Percentiles rank a stretch among this genome's conserved stretches.
These are phyloP conservation scores for Podospora tetraspora DNA, from an alignment of 495 filamentous ascomycete genomes.

Conservation along the genomic window DNA sequence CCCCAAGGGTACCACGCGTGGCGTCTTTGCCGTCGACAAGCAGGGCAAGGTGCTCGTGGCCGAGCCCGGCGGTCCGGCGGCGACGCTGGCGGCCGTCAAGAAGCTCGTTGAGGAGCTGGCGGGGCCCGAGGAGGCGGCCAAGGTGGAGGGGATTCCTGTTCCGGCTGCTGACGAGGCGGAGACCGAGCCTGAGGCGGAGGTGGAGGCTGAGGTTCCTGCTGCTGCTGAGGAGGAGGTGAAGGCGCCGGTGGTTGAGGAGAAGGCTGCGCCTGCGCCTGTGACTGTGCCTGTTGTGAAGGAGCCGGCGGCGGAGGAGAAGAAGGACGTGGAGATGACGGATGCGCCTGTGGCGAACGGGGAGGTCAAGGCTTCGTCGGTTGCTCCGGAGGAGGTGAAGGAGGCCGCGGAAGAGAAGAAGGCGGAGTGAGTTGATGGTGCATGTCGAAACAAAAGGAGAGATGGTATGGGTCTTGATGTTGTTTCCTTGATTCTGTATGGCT, in stretches of 20 bases:
- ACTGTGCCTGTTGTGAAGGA: neutral
- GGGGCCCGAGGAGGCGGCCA: constrained; percentile 20
- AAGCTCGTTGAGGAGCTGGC: constrained; percentile 39
- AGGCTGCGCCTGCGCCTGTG: neutral
- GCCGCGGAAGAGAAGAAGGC: constrained; percentile 1
- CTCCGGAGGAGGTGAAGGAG: neutral
- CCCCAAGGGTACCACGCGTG: constrained; percentile 70
- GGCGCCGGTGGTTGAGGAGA: constrained; percentile 18
- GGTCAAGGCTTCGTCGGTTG: neutral
- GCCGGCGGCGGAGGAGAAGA: constrained; percentile 15
- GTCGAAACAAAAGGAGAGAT: neutral
- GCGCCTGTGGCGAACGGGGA: constrained; percentile 7
- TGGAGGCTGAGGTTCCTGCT: neutral
- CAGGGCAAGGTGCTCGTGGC: constrained; percentile 58
- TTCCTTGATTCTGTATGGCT: neutral
- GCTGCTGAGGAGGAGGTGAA: constrained; percentile 10
- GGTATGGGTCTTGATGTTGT: neutral
- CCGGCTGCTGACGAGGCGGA: constrained; percentile 18
- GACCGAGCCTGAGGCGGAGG: constrained; percentile 1
- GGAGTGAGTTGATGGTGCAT: constrained; percentile 2
- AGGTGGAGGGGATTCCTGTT: constrained; percentile 9
- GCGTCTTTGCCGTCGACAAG: constrained; percentile 85
- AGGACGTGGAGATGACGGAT: constrained; percentile 25
- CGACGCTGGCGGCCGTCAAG: constrained; percentile 54
- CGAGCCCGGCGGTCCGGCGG: constrained; percentile 54